Percentiles rank a stretch among this genome's conserved stretches.
phyloP scores from a whole-genome alignment of 2,329 filamentous ascomycete genomes.

The Pseudocercospora macadamiae region DNA sequence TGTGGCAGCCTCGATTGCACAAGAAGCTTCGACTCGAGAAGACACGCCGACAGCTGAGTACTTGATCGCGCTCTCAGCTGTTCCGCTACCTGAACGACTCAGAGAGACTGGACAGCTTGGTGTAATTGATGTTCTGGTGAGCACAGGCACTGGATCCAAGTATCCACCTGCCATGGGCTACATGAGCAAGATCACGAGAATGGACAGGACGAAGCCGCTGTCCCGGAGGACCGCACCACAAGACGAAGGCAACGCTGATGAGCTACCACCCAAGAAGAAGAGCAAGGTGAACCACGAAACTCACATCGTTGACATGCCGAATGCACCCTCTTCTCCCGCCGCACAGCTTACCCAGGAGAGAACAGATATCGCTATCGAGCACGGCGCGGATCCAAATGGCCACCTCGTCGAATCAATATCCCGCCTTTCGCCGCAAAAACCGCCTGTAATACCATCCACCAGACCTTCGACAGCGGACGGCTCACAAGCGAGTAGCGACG shows the following conservation, averaged over 20 bases:
- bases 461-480: not conserved
- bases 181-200: conserved; percentile 11
- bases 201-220: conserved; percentile 11
- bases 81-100: conserved; percentile 43
- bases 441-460: conserved; percentile 2
- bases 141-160: conserved; percentile 34
- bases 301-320: too few relatives aligned
- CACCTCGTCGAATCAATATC: conserved; percentile 15
- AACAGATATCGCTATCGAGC: conserved; percentile 15
- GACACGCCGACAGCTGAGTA: conserved; percentile 43
- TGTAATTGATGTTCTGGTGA: conserved; percentile 35
- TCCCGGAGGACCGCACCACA: not conserved
- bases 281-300: not conserved
- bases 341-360: conserved; percentile 5
- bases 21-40: conserved; percentile 42
- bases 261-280: conserved; percentile 11
- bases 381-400: conserved; percentile 14
- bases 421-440: conserved; percentile 11
- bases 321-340: too few relatives aligned
- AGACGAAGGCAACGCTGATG: not conserved
- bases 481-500: not conserved
- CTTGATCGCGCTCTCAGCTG: conserved; percentile 41
- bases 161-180: conserved; percentile 27
- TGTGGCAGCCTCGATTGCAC: conserved; percentile 35
- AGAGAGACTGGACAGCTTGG: conserved; percentile 33